These are phyloP conservation scores for Jamesozyma rosinii DNA, from an alignment of 805 yeast genomes.

Conservation along the genomic window DNA sequence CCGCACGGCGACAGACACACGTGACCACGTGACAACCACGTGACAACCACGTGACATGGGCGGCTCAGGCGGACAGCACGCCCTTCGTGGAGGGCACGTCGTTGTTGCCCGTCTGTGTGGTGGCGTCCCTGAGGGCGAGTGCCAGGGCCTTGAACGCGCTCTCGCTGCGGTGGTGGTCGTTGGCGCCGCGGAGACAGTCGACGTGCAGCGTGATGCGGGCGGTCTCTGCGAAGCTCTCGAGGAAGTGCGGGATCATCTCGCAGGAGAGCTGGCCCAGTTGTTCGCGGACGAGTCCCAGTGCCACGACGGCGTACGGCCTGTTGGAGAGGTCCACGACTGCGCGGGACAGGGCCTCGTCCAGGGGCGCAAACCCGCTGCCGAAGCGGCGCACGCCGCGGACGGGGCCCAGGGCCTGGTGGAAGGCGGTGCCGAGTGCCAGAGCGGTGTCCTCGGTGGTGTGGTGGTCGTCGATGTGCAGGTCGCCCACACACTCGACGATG, in stretches of 20 bases:
- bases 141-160: constrained; percentile 95
- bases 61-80: constrained; percentile 56
- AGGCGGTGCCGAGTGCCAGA: constrained; percentile 82
- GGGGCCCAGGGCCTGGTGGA: constrained; percentile 81
- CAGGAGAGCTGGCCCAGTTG: constrained; percentile 84
- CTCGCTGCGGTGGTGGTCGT: constrained; percentile 95
- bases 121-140: constrained; percentile 81
- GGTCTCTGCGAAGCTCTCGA: constrained; percentile 88
- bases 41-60: too few relatives aligned
- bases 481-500: constrained; percentile 84
- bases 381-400: constrained; percentile 87
- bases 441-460: constrained; percentile 95
- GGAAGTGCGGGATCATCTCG: constrained; percentile 97
- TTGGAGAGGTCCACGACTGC: constrained; percentile 95
- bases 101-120: constrained; percentile 68
- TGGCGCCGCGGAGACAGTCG: constrained; percentile 85
- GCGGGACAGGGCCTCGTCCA: constrained; percentile 90
- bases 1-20: too few relatives aligned
- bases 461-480: constrained; percentile 92
- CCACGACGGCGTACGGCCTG: constrained; percentile 85
- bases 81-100: constrained; percentile 97
- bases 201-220: constrained; percentile 90
- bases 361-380: constrained; percentile 88
- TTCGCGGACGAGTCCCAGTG: constrained; percentile 83
- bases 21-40: too few relatives aligned